These are phyloP conservation scores for Salicornia ramosissima DNA, from an alignment of 148 eudicot genomes.

Conservation along the genomic window DNA sequence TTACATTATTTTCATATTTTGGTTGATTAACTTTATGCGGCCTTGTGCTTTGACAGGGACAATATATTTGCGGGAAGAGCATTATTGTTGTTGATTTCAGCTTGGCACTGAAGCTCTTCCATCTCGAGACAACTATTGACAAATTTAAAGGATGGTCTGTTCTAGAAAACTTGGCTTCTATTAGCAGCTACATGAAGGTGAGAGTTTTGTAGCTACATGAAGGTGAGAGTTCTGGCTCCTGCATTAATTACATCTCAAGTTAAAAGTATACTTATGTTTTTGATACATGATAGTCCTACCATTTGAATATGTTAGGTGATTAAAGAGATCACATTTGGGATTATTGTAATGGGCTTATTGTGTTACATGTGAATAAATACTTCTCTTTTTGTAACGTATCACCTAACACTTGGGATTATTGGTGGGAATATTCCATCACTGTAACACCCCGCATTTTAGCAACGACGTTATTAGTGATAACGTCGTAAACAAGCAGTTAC, in stretches of 20 bases:
- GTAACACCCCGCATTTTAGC: too few species aligned
- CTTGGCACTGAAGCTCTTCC: constrained; percentile 86
- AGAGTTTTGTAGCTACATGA: too few species aligned
- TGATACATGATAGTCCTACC: not conserved
- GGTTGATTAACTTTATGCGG: not conserved
- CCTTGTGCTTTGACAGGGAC: constrained; percentile 27
- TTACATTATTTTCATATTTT: not conserved
- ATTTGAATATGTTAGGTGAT: not conserved
- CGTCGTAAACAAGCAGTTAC: too few species aligned
- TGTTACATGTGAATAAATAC: too few species aligned
- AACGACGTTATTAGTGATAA: too few species aligned
- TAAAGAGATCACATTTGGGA: too few species aligned
- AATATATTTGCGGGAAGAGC: constrained; percentile 54
- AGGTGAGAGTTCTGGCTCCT: constrained; percentile 29
- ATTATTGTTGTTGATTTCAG: constrained; percentile 74
- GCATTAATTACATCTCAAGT: not conserved
- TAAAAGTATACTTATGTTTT: not conserved
- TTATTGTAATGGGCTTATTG: too few species aligned
- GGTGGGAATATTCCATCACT: too few species aligned
- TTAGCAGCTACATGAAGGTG: constrained; percentile 56
- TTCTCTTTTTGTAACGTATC: too few species aligned
- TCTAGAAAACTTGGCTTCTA: constrained; percentile 52
- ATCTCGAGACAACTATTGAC: constrained; percentile 68
- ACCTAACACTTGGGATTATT: too few species aligned
- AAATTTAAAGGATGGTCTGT: constrained; percentile 80